Percentiles rank a stretch among this genome's conserved stretches.
Conservation (phyloP, 345 rosid species). For the Noccaea caerulescens region DNA sequence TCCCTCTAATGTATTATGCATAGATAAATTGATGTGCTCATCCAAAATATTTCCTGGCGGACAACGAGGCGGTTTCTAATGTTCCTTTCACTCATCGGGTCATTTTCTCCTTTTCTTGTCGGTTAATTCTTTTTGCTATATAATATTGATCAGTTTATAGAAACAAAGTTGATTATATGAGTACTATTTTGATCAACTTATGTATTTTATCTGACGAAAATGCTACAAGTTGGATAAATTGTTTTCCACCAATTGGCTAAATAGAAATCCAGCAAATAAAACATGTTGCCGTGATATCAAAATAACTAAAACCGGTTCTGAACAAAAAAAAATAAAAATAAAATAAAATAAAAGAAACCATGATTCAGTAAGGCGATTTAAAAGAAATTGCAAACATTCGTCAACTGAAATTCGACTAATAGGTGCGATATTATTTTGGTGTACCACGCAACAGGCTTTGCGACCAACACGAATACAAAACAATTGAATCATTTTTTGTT, state of each 20-base stretch:
- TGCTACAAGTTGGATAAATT: neutral
- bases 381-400: neutral
- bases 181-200: neutral
- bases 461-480: conserved; percentile 20
- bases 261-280: neutral
- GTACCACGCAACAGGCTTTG: conserved; percentile 27
- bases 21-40: conserved; percentile 9
- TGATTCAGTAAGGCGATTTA: neutral
- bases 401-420: neutral
- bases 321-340: neutral
- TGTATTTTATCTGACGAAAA: neutral
- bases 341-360: neutral
- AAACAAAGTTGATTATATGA: neutral
- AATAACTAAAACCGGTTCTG: too few species aligned
- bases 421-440: neutral
- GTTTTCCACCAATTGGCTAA: neutral
- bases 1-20: neutral
- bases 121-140: neutral
- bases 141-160: neutral
- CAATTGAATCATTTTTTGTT: conserved; percentile 19
- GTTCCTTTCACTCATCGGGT: conserved; percentile 15
- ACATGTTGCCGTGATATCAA: neutral
- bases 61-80: conserved; percentile 33
- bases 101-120: conserved; percentile 10
- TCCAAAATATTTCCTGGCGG: conserved; percentile 13